These are phyloP conservation scores for Delphinella strobiligena DNA, from an alignment of 2,329 filamentous ascomycete species.

Conservation along the genomic window DNA sequence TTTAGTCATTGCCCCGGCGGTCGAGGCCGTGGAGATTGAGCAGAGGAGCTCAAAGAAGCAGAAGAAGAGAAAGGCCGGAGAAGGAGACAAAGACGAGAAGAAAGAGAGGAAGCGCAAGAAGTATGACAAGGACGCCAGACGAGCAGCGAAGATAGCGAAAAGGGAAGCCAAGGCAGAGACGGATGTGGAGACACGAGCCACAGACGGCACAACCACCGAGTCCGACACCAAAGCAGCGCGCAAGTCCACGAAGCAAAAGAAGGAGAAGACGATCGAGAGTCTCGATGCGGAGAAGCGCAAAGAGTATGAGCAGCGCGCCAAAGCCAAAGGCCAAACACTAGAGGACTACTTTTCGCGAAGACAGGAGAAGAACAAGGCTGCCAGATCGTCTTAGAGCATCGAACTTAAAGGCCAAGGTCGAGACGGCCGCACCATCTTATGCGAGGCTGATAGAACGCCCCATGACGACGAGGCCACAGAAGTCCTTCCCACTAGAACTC, in stretches of 20 bases:
- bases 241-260: conserved; percentile 3
- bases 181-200: not conserved
- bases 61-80: conserved; percentile 8
- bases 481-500: no score
- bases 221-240: not conserved
- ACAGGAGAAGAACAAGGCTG: conserved; percentile 3
- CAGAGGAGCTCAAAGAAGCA: no score
- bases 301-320: conserved; percentile 20
- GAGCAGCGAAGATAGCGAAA: no score
- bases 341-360: conserved; percentile 13
- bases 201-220: conserved; percentile 1
- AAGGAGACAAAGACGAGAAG: conserved; percentile 6
- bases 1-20: conserved; percentile 6
- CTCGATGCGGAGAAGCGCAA: conserved; percentile 17
- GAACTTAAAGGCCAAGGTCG: no score
- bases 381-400: no score
- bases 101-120: conserved; percentile 10
- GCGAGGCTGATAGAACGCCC: no score
- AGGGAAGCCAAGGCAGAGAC: conserved; percentile 8
- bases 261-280: conserved; percentile 16
- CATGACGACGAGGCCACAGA: no score
- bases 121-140: conserved; percentile 11
- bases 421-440: no score
- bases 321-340: conserved; percentile 21
- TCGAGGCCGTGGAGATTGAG: conserved; percentile 1